A percentile compares a stretch with the other conserved stretches of the same genome.
Conservation (phyloP, 2,329 filamentous ascomycete genomes). For the Tolypocladium amazonense region DNA sequence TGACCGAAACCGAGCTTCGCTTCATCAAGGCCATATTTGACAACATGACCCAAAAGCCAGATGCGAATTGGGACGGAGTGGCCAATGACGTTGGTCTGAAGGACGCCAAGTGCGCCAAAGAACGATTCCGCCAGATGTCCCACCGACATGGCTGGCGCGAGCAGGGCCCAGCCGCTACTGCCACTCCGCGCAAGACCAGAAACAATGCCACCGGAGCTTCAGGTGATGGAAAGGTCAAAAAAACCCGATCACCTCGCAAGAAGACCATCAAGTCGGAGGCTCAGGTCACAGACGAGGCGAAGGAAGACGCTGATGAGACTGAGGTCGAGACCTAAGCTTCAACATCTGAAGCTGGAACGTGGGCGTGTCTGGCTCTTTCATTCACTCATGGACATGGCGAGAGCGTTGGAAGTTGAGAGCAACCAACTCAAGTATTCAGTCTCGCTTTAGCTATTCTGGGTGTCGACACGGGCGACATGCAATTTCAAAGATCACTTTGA, state of each 20-base stretch:
- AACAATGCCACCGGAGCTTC: constrained; percentile 5
- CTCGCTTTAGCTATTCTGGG: background rate
- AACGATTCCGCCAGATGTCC: constrained; percentile 29
- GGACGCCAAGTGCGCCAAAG: constrained; percentile 29
- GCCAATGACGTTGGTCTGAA: constrained; percentile 25
- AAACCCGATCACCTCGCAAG: constrained; percentile 21
- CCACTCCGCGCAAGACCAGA: constrained; percentile 18
- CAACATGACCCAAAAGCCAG: constrained; percentile 28
- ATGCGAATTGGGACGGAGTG: constrained; percentile 29
- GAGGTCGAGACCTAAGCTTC: background rate
- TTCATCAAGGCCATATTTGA: constrained; percentile 31
- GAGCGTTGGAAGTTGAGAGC: background rate
- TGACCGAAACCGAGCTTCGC: constrained; percentile 23
- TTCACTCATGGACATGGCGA: background rate
- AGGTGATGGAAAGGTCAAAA: constrained; percentile 17
- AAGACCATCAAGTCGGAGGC: constrained; percentile 12
- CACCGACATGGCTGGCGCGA: constrained; percentile 28
- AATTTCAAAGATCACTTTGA: background rate
- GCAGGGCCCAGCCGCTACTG: constrained; percentile 1
- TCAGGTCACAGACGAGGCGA: constrained; percentile 1
- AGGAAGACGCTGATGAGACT: constrained; percentile 7
- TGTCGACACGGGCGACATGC: background rate
- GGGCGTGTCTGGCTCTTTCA: background rate
- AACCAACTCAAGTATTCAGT: no score
- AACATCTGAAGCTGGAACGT: background rate